Base-by-base conservation (phyloP, 306 rosid genomes). In the Quillaja saponaria region DNA sequence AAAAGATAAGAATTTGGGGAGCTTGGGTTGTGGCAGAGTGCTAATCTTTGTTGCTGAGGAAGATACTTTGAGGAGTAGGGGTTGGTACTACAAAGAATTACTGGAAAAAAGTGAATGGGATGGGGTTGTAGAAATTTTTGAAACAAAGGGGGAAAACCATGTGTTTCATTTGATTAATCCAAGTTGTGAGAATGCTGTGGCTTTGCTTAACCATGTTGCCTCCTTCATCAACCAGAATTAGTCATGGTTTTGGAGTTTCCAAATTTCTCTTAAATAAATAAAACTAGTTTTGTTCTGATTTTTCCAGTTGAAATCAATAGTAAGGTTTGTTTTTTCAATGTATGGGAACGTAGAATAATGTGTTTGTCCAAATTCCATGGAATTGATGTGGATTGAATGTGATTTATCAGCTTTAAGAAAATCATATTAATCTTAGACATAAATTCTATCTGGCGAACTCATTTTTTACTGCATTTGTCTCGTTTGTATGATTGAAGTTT, bases 21-120 rank as follows among this genome's bases (percentile, higher is more conserved):
- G 15, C 10, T 1, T 90, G 1, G 85, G 59, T 33, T 77, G 80
- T 21, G 58, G 25, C 39, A 85, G 75, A 25, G 85, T 90, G 75
- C 60, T 83, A 49, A 69, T 90, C 10, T 87, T 60, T 55, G 80
- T 87, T 31, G 97, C 90, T 4, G 95, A 56, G 84, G 64, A 77
- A 39, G 97, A 90, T 61, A 10, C 61, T 20, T n/a, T 81, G 68
- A 76, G 10, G 77, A 76, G 81, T 2, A 75, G 90, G 41, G 92
- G 82, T 1, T 71, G 19, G 78, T 45, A 60, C 42, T 90, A 87
- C 25, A 17, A 51, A 1, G 90, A 87, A 18, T 8, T 56, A 15
- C 47, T 90, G 68, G 56, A 60, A 35, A 83, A 80, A 58, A 78
- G 60, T 21, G 96, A 72, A 12, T 90, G 74, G 82, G 2, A 2